Conservation (phyloP, 1,139 yeast species). For the Wickerhamomyces sp. region DNA sequence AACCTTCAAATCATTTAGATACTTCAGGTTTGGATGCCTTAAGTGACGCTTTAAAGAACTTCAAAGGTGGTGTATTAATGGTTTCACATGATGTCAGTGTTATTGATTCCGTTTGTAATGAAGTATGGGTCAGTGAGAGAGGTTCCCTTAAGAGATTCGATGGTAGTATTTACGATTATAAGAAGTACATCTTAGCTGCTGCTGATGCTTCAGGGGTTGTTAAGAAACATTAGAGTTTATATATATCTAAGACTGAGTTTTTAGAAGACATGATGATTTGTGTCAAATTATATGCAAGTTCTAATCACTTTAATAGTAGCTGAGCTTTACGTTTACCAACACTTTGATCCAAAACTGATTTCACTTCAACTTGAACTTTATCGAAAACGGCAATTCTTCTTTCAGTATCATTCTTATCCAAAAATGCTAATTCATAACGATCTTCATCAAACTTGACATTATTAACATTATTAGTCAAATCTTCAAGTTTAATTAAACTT, state of each 20-base stretch:
- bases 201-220: conserved; percentile 91
- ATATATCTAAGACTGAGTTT: no score
- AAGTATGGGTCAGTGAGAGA: conserved; percentile 91
- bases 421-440: conserved; percentile 61
- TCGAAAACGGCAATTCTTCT: conserved; percentile 74
- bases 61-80: conserved; percentile 95
- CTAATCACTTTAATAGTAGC: conserved; percentile 45
- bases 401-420: conserved; percentile 35
- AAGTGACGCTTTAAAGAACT: conserved; percentile 78
- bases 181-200: conserved; percentile 73
- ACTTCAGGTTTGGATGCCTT: conserved; percentile 96
- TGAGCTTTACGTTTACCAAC: conserved; percentile 95
- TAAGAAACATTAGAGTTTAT: conserved; percentile 61
- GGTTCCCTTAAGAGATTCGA: conserved; percentile 76
- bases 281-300: not conserved
- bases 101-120: conserved; percentile 82
- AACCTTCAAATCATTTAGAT: conserved; percentile 98
- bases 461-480: conserved; percentile 58
- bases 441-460: conserved; percentile 75
- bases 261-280: no score
- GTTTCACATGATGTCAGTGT: conserved; percentile 96
- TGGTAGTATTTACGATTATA: conserved; percentile 84
- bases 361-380: conserved; percentile 76
- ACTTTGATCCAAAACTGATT: conserved; percentile 75
- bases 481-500: conserved; percentile 80